Base-by-base conservation (phyloP, 2,329 filamentous ascomycete species). In the Chaetomium sp. region DNA sequence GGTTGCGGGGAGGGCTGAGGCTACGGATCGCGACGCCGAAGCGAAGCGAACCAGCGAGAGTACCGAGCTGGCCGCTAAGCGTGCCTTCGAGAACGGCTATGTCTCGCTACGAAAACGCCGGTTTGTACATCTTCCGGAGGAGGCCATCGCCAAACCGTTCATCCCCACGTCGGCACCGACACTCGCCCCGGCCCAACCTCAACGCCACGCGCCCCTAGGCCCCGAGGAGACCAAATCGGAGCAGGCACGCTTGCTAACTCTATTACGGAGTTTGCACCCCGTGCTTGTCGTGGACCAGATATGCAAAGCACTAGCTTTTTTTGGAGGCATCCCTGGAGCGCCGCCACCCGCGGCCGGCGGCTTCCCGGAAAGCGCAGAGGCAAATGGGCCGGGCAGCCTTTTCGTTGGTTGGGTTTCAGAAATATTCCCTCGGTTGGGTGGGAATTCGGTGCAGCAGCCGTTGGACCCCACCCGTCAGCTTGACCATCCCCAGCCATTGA, bases 351-450 rank as follows among this genome's bases (percentile, higher is more conserved):
- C 79, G 31, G 78, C 82, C 67, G 80, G 77, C 19, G 76, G 74
- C 2, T 88, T 88, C 60, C 86, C 86, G 1, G 77, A 79, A 29
- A 88, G 86, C 68, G 81, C 79, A 10, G 78, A 81, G 55, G 79
- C 79, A 13, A 87, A 87, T 71, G 86, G 86, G 3, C 76, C 82
- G 1, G 87, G 86, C 1, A 80, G 81, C 23, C 75, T 85, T 12
- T 85, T 89, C 65, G 79, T 89, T 33, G 82, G 84, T 23, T 89
- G 86, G 86, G 75, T 88, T 53, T 78, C 84, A 13, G 86, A 89
- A 70, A 86, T 89, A 61, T 89, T 89, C 66, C 86, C 86, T 21
- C 78, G 76, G 42, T 74, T 75, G 63, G 75, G 74, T 70, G 66
- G 61, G 33, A 70, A 62, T 45, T 58, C 50, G 31, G 65, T 53